Evolutionary conservation across 176 grass and related monocot species (phyloP), one percentile per base, ranked within the genome.

Genomic region (Cenchrus purpureus): DNA sequence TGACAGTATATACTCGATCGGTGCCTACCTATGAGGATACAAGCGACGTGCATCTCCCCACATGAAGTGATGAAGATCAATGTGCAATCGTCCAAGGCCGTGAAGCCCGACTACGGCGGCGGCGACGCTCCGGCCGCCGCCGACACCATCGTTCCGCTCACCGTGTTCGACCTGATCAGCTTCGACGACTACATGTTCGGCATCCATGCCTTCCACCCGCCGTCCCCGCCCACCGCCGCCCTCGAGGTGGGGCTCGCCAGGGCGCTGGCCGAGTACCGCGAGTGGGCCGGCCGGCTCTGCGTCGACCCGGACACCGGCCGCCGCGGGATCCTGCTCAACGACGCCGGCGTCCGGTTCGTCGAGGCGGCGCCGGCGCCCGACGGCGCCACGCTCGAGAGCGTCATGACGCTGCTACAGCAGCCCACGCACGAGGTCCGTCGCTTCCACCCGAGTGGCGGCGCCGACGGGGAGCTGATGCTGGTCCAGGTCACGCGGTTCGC

Each of bases 141-240:
- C 40, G 6, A 40, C 37, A 40, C 19, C 59, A 0, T 49, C 40
- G 10, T 48, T 19, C 69, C 69, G 44, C 69, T 72, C 42, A 72
- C 69, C 69, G 69, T 50, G 43, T 72, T 72, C 69, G 69, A 72
- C 69, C 19, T 49, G 9, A 44, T 44, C 15, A 72, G 20, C 69
- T 72, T 12, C 69, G 17, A 72, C 44, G 43, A 42, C 12, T 45
- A 45, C 69, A 72, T 72, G 43, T 72, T 44, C 50, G 69, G 45
- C 67, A 44, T 84, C 56, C 62, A 65, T 34, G 82, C 82, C 53
- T 74, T 75, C 82, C 82, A 70, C 4, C 68, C 82, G 17, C 55
- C 67, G 10, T 74, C 28, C 53, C 69, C 82, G 5, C 8, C 42
- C 10, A 63, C 50, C 52, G 54, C 20, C 20, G 54, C 28, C 19